phyloP scores from a whole-genome alignment of 129 eudicot species.

The Kitagawia praeruptora region DNA sequence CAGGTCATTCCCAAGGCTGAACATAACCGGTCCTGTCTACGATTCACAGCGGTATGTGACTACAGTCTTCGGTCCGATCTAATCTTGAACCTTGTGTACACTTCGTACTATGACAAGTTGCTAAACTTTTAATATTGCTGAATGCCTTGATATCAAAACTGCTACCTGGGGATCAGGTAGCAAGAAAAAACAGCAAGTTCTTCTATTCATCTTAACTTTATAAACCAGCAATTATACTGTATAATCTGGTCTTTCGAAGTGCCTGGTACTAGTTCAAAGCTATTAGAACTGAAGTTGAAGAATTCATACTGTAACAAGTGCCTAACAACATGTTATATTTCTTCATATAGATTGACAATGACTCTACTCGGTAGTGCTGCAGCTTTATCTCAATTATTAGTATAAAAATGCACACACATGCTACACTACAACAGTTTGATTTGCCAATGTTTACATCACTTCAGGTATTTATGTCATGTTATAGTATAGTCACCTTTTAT shows the following conservation, averaged over 20 bases:
- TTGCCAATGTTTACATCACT: slow-evolving; percentile 1
- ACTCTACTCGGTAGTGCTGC: not conserved
- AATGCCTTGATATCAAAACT: not conserved
- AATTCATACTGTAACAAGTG: not conserved
- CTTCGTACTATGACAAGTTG: not conserved
- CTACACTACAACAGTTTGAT: slow-evolving; percentile 4
- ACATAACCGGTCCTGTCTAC: not conserved
- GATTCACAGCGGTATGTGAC: not conserved
- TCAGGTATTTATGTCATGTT: slow-evolving; percentile 1
- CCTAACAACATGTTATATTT: not conserved
- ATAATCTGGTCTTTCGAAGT: not conserved
- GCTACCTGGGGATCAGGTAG: not conserved
- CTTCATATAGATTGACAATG: not conserved
- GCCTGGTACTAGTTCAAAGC: not conserved
- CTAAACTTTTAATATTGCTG: not conserved
- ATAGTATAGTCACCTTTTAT: not conserved
- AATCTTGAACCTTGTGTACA: not conserved
- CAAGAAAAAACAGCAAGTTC: not conserved
- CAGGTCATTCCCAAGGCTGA: not conserved
- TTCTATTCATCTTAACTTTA: not conserved
- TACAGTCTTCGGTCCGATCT: no score
- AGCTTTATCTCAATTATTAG: not conserved
- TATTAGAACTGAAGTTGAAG: not conserved
- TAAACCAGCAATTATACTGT: not conserved
- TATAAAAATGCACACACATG: not conserved